phyloP scores from a whole-genome alignment of 2,329 filamentous ascomycete genomes.

The Thelonectria discophora region DNA sequence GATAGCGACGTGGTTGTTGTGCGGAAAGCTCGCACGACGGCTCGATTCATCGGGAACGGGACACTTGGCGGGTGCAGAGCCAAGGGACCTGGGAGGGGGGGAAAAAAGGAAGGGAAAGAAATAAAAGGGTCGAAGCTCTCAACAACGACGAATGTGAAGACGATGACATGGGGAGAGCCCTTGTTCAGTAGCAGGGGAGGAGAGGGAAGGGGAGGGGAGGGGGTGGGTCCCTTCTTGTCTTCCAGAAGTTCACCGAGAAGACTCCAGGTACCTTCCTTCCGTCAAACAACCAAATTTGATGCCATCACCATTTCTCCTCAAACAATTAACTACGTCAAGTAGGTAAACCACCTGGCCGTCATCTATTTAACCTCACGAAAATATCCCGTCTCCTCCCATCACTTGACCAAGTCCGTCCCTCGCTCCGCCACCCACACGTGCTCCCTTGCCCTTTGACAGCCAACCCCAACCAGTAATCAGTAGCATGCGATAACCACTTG shows the following conservation, averaged over 20 bases:
- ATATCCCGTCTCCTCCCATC: conserved; percentile 25
- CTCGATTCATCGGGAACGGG: conserved; percentile 74
- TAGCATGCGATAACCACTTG: too few species aligned
- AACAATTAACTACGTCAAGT: neutral
- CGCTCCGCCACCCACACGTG: conserved; percentile 32
- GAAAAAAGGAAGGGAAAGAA: neutral
- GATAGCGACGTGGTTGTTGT: conserved; percentile 66
- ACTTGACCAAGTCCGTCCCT: conserved; percentile 25
- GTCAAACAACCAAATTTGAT: neutral
- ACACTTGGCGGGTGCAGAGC: conserved; percentile 25
- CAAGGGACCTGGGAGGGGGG: conserved; percentile 17
- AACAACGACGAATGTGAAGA: conserved; percentile 17
- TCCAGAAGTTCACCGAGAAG: too few species aligned
- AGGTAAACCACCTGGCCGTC: neutral
- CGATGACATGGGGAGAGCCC: conserved; percentile 19
- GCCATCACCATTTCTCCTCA: neutral
- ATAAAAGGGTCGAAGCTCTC: conserved; percentile 8
- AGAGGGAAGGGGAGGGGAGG: too few species aligned
- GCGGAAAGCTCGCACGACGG: conserved; percentile 72
- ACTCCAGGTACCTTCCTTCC: too few species aligned
- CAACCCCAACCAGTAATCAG: too few species aligned
- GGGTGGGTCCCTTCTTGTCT: too few species aligned
- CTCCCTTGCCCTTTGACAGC: conserved; percentile 9
- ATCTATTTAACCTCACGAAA: conserved; percentile 11
- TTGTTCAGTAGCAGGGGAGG: too few species aligned